Conservation (phyloP, 1,284 basidiomycete genomes). For the Exobasidium cylindrosporum region DNA sequence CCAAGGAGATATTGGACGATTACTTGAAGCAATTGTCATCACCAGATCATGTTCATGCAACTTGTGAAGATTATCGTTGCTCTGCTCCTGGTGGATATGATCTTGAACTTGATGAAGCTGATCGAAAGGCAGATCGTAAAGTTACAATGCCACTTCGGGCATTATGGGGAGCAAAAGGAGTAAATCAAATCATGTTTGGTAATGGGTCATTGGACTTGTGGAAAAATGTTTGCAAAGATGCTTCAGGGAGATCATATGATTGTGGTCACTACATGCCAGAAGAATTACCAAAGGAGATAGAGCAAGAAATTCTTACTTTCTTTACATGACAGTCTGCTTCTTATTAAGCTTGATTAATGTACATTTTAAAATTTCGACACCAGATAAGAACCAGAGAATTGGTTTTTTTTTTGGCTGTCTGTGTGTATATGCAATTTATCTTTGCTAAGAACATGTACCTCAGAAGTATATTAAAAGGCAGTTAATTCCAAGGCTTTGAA, state of each 20-base stretch:
- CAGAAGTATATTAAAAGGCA: too few species aligned
- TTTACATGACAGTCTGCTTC: slow-evolving; percentile 5
- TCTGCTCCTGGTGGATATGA: slow-evolving; percentile 53
- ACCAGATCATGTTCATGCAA: slow-evolving; percentile 20
- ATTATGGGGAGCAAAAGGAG: slow-evolving; percentile 55
- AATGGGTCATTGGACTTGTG: slow-evolving; percentile 48
- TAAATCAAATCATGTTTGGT: slow-evolving; percentile 47
- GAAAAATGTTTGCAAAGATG: slow-evolving; percentile 39
- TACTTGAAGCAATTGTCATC: slow-evolving; percentile 33
- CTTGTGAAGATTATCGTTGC: slow-evolving; percentile 57
- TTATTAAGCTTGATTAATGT: too few species aligned
- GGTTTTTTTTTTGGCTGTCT: background rate
- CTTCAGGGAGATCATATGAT: slow-evolving; percentile 40
- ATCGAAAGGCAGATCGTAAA: slow-evolving; percentile 40
- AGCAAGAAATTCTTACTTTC: slow-evolving; percentile 3
- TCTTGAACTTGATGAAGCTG: slow-evolving; percentile 51
- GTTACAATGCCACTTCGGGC: slow-evolving; percentile 40
- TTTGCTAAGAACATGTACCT: too few species aligned
- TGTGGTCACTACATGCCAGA: slow-evolving; percentile 57
- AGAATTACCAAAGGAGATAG: slow-evolving; percentile 17
- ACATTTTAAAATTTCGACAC: background rate
- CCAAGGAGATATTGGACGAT: slow-evolving; percentile 7
- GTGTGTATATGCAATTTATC: too few species aligned
- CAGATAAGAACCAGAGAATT: background rate
- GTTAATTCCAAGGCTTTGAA: too few species aligned